Base-by-base conservation (phyloP, 1,284 basidiomycete species). In the Earliella scabrosa region DNA sequence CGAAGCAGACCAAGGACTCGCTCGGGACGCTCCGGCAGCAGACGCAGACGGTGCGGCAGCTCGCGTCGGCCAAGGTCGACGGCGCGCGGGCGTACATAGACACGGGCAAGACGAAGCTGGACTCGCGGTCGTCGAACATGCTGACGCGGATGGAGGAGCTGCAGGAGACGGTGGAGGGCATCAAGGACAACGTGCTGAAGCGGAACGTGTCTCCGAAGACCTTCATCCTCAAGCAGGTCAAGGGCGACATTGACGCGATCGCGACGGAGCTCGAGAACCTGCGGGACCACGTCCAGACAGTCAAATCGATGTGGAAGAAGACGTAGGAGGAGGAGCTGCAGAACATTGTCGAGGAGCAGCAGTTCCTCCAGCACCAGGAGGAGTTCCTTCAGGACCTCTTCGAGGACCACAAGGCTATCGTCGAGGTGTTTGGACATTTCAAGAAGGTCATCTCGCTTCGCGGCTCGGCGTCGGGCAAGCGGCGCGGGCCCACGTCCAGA, bases 231-330 rank as follows among this genome's bases (percentile, higher is more conserved):
- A 87, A 86, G 69, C 79, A 79, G 52, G 85, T 97, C 67, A 83
- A 83, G 66, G 85, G 85, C 57, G 92, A 95, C 64, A 83, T 98
- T 48, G 80, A 82, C 16, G 75, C 81, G 18, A 85, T 90, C 18
- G 81, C 83, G 21, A 73, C 78, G 16, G 89, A 95, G 71, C 79
- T 98, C 35, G 82, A 88, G 56, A 88, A 85, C 62, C 79, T 99
- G 50, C 86, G 88, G 64, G 85, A 89, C 61, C 94, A 97, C 70
- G 91, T 98, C 63, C 85, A 88, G 63, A 91, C 92, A 3, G 85
- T 97, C 66, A 95, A 93, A 68, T 95, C 97, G 46, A 93, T 93
- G 81, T 99, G 97, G 97, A 95, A 97, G 78, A 95, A 97, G 81
- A 98, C 96, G 23, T 99, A 97, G 97, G 93, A 93, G 66, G 87